phyloP scores from a whole-genome alignment of 1,284 basidiomycete species.

The Schizopora paradoxa region DNA sequence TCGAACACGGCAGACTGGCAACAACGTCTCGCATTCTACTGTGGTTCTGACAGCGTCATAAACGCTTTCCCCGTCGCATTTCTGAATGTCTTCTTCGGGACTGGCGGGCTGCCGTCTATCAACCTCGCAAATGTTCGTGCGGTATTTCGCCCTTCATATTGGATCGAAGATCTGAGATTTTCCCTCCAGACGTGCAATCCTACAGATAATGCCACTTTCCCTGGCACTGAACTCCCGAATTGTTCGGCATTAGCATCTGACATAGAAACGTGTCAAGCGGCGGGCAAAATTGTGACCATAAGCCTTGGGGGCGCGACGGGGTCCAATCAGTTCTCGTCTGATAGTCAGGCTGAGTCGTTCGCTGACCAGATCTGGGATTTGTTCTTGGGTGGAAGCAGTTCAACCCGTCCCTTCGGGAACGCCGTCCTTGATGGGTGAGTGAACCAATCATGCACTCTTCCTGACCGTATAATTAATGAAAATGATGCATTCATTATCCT shows the following conservation, averaged over 20 bases:
- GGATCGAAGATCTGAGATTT: neutral
- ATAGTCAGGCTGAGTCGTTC: constrained; percentile 46
- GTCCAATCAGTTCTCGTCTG: constrained; percentile 49
- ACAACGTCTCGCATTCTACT: constrained; percentile 27
- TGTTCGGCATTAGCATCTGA: constrained; percentile 49
- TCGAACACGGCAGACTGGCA: constrained; percentile 39
- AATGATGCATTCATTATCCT: constrained; percentile 3
- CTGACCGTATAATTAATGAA: neutral
- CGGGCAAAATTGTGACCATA: constrained; percentile 55
- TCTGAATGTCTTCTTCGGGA: constrained; percentile 53
- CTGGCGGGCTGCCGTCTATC: constrained; percentile 51
- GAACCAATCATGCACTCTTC: neutral
- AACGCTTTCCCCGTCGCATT: constrained; percentile 62
- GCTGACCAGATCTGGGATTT: constrained; percentile 60
- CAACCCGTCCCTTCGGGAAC: constrained; percentile 55
- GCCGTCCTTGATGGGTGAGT: constrained; percentile 59
- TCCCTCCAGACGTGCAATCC: constrained; percentile 48
- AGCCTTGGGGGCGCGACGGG: constrained; percentile 47
- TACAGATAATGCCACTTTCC: constrained; percentile 48
- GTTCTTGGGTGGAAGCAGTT: constrained; percentile 53
- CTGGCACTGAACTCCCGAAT: constrained; percentile 51
- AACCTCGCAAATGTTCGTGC: constrained; percentile 54
- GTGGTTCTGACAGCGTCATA: constrained; percentile 48
- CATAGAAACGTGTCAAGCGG: constrained; percentile 53
- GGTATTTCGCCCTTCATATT: neutral